Evolutionary conservation across 2,329 filamentous ascomycete genomes (phyloP).

Genomic region (Periconia sp.): DNA sequence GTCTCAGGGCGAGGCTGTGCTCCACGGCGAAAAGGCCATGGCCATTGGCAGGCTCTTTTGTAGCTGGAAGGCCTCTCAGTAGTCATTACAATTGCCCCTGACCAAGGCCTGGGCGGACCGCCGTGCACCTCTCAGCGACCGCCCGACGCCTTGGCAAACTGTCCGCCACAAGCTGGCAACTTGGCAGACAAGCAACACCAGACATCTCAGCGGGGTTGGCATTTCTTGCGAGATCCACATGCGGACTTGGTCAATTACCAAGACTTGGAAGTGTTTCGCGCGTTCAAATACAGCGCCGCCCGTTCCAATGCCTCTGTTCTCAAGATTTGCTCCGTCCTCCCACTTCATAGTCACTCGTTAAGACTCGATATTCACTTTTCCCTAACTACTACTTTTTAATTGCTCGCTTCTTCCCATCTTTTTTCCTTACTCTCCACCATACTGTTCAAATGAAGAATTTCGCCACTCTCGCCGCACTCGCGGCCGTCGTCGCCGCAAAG

Average conservation of each 20-base stretch:
- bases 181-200: constrained; percentile 33
- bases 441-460: constrained; percentile 33
- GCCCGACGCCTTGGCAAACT: constrained; percentile 23
- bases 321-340: constrained; percentile 22
- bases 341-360: constrained; percentile 42
- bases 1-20: constrained; percentile 29
- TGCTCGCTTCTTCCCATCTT: constrained; percentile 14
- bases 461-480: constrained; percentile 26
- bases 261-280: constrained; percentile 24
- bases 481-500: constrained; percentile 23
- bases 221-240: constrained; percentile 37
- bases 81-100: constrained; percentile 25
- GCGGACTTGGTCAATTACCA: constrained; percentile 24
- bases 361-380: constrained; percentile 24
- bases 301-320: constrained; percentile 30
- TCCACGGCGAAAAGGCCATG: constrained; percentile 11
- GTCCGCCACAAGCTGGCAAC: constrained; percentile 29
- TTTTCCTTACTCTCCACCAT: not conserved
- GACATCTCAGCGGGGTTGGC: constrained; percentile 38
- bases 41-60: not conserved
- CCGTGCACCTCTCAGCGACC: constrained; percentile 30
- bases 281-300: constrained; percentile 35
- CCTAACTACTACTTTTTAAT: constrained; percentile 33
- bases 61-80: not conserved
- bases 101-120: constrained; percentile 36